phyloP scores from a whole-genome alignment of 2,329 filamentous ascomycete genomes.

The Ascochyta pisi region DNA sequence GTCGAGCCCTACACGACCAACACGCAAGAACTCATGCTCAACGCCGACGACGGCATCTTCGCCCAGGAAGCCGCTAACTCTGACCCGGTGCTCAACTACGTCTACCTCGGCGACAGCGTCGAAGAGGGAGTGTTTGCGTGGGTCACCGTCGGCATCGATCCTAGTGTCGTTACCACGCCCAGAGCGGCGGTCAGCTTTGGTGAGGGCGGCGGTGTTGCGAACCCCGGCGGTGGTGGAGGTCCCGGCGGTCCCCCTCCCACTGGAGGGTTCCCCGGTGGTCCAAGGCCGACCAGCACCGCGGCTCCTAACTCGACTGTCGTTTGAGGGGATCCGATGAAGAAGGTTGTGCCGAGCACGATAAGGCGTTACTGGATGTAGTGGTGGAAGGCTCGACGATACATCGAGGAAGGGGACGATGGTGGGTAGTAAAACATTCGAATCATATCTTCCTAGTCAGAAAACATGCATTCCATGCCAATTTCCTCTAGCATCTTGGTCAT shows the following conservation, averaged over 20 bases:
- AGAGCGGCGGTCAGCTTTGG: conserved; percentile 14
- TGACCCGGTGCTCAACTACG: conserved; percentile 64
- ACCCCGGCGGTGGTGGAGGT: conserved; percentile 4
- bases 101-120: conserved; percentile 58
- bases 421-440: no score
- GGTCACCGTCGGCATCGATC: conserved; percentile 27
- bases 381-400: no score
- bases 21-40: conserved; percentile 53
- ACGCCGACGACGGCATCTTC: conserved; percentile 59
- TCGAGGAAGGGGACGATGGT: no score
- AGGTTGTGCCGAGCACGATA: no score
- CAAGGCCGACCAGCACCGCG: conserved; percentile 1
- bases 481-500: no score
- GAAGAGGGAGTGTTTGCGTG: conserved; percentile 32
- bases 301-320: neutral
- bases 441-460: no score
- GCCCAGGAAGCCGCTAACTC: conserved; percentile 55
- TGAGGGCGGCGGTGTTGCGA: conserved; percentile 19
- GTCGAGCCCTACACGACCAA: conserved; percentile 51
- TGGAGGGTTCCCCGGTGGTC: neutral
- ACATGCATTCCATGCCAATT: no score
- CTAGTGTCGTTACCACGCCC: conserved; percentile 10
- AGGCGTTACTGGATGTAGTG: no score
- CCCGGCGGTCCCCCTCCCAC: neutral
- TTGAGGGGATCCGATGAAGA: conserved; percentile 16